Base-by-base conservation (phyloP, 23 red algal species). In the Gracilaria gracilis region DNA sequence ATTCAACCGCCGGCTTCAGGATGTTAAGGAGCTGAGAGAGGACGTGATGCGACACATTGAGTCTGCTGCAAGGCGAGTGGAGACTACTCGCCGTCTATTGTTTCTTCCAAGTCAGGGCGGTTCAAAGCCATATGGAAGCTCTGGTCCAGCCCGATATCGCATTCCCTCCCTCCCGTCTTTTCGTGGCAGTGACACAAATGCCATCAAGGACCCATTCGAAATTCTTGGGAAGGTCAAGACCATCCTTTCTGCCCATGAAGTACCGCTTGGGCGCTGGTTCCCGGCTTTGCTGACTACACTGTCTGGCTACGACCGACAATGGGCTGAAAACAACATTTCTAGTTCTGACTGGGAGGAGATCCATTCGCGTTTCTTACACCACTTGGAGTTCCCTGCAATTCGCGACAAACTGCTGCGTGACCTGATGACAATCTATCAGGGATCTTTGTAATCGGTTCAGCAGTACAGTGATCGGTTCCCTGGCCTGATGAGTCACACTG, bases 401-500 rank as follows among this genome's bases (percentile, higher is more conserved):
- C 57, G 38, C 25, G 48, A 80, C n/a, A 80, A 80, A 47, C 76
- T 80, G 0, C 7, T 44, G 1, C 46, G 42, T 12, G 76, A 57
- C 12, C 47, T 80, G 17, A 80, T 80, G 76, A 80, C 76, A 0
- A 80, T 80, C 9, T 25, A 0, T 12, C 38, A 80, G 12, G 23
- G 29, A 2, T 55, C 44, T 0, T 80, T 0, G 21, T 11, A 80
- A 29, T 24, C 76, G 14, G 76, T 57, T 0, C 47, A 54, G 57
- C 11, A 80, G n/a, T 80, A 80, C 38, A 80, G 76, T 57, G 76
- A 57, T n/a, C 1, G 76, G 48, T 80, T 80, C 29, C 57, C 13
- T 3, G 29, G 76, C 48, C 73, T 80, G 21, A 80, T 57, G 46
- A n/a, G 21, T 16, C 23, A 47, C 0, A 80, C 76, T 3, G 16